These are phyloP conservation scores for Metschnikowia orientalis DNA, from an alignment of 805 yeast species.

Conservation along the genomic window DNA sequence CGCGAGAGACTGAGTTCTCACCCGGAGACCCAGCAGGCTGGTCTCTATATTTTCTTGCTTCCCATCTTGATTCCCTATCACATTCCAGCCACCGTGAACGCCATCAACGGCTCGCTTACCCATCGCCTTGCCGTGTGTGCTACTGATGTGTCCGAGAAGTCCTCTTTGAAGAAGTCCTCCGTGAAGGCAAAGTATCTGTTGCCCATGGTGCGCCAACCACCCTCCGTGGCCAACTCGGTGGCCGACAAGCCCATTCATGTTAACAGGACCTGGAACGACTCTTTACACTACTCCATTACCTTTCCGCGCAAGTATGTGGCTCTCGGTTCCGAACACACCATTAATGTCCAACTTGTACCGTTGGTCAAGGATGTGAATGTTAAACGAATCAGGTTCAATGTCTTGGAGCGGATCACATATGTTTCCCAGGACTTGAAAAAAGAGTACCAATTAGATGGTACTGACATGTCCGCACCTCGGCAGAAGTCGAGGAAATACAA, in stretches of 20 bases:
- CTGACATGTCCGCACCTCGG: slow-evolving; percentile 18
- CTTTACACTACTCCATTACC: slow-evolving; percentile 65
- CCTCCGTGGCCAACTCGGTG: slow-evolving; percentile 52
- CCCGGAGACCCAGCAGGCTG: slow-evolving; percentile 43
- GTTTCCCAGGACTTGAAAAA: slow-evolving; percentile 50
- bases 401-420: slow-evolving; percentile 63
- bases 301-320: slow-evolving; percentile 67
- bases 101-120: slow-evolving; percentile 46
- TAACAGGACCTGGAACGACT: slow-evolving; percentile 68
- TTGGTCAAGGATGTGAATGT: slow-evolving; percentile 56
- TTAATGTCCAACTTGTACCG: slow-evolving; percentile 66
- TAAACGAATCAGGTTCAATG: slow-evolving; percentile 60
- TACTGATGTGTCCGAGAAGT: slow-evolving; percentile 33
- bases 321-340: slow-evolving; percentile 53
- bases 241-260: slow-evolving; percentile 74
- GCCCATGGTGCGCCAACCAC: slow-evolving; percentile 53
- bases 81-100: slow-evolving; percentile 56
- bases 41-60: slow-evolving; percentile 63
- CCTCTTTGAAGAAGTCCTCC: slow-evolving; percentile 31
- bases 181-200: slow-evolving; percentile 29
- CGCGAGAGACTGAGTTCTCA: not conserved
- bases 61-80: slow-evolving; percentile 60
- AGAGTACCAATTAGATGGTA: slow-evolving; percentile 49
- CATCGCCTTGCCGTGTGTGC: slow-evolving; percentile 42
- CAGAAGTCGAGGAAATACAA: slow-evolving; percentile 8